Evolutionary conservation across 345 rosid species (phyloP).

Genomic region (Brassica cretica): DNA sequence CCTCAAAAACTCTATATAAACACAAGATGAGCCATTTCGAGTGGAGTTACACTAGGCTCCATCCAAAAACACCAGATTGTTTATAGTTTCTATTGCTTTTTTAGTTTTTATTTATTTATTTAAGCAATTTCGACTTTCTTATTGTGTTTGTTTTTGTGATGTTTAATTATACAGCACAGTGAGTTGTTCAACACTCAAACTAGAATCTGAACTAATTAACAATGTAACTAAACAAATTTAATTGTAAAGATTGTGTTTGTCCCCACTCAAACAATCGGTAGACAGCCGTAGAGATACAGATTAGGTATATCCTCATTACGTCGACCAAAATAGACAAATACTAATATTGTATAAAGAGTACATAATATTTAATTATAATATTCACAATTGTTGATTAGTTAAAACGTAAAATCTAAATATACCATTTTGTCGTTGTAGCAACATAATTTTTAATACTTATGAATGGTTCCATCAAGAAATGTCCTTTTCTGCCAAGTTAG

Average conservation of each 20-base stretch:
- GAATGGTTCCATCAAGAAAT: slow-evolving; percentile 25
- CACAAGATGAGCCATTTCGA: too few relatives aligned
- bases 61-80: too few relatives aligned
- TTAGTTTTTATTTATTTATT: too few relatives aligned
- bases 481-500: slow-evolving; percentile 36
- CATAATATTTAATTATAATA: background rate
- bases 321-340: slow-evolving; percentile 24
- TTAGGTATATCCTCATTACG: slow-evolving; percentile 27
- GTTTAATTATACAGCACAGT: slow-evolving; percentile 26
- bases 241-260: slow-evolving; percentile 46
- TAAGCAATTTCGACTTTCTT: too few relatives aligned
- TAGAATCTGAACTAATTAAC: slow-evolving; percentile 15
- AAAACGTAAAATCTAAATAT: slow-evolving; percentile 1
- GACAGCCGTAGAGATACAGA: slow-evolving; percentile 19
- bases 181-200: slow-evolving; percentile 50
- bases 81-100: too few relatives aligned
- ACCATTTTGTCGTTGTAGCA: slow-evolving; percentile 28
- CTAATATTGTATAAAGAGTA: slow-evolving; percentile 12
- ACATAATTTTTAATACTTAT: background rate
- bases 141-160: background rate
- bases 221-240: slow-evolving; percentile 12
- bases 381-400: slow-evolving; percentile 9
- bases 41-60: too few relatives aligned
- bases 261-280: slow-evolving; percentile 29
- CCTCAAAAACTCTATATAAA: too few relatives aligned